Conservation (phyloP, 208 protist species). For the Acanthamoeba quina region DNA sequence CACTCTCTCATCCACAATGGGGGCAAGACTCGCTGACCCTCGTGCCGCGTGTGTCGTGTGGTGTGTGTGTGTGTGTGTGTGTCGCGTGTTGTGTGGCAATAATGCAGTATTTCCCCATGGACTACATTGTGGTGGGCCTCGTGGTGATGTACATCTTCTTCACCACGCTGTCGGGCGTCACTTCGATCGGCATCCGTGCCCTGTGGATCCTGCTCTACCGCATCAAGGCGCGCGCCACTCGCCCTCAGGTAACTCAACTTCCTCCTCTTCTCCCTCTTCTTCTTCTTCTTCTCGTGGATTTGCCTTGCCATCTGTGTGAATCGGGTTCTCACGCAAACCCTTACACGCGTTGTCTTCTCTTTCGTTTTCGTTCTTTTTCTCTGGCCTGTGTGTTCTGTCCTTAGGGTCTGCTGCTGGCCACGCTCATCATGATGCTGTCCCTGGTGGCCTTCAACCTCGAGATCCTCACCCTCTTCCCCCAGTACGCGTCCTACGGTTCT, state of each 20-base stretch:
- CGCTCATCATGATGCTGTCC: constrained; percentile 73
- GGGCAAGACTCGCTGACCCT: too few species aligned
- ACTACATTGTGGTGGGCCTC: constrained; percentile 64
- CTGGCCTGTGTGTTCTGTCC: too few species aligned
- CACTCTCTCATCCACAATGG: background rate
- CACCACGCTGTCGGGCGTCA: constrained; percentile 71
- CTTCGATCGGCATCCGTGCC: constrained; percentile 60
- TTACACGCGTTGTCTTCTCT: background rate
- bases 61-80: background rate
- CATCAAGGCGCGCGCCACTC: constrained; percentile 48
- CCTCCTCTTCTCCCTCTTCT: too few species aligned
- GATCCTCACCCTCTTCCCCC: constrained; percentile 62
- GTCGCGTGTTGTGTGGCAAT: background rate
- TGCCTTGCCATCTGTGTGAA: background rate
- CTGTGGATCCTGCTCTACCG: constrained; percentile 69
- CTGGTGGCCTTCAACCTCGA: constrained; percentile 72
- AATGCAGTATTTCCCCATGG: constrained; percentile 66
- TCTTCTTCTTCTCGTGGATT: background rate
- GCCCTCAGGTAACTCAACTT: background rate
- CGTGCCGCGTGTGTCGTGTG: too few species aligned
- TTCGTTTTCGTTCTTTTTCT: too few species aligned
- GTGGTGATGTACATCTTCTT: constrained; percentile 73
- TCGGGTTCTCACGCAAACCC: background rate
- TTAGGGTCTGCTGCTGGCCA: constrained; percentile 66
- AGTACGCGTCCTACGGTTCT: constrained; percentile 60